Percentiles rank a stretch among this genome's conserved stretches.
phyloP scores from a whole-genome alignment of 352 stramenopile genomes.

The Ophiocytium majus region DNA sequence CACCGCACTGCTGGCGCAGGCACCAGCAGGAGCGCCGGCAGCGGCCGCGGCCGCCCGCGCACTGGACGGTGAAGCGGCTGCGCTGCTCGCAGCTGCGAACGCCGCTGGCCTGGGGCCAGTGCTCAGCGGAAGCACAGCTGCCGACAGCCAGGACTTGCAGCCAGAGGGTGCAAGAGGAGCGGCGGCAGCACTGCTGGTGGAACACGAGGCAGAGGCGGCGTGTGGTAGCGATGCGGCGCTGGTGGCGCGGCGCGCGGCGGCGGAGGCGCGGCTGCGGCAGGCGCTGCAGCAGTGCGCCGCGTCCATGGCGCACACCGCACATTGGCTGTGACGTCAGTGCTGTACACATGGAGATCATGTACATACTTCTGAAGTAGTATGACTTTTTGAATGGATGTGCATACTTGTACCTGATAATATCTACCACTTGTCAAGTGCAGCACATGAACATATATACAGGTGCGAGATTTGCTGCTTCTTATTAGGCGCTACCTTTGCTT shows the following conservation, averaged over 20 bases:
- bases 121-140: too few relatives aligned
- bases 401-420: too few relatives aligned
- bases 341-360: too few relatives aligned
- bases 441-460: too few relatives aligned
- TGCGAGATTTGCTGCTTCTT: too few relatives aligned
- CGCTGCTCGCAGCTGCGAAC: not conserved
- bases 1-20: not conserved
- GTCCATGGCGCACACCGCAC: not conserved
- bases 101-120: not conserved
- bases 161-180: not conserved
- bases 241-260: not conserved
- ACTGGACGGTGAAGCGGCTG: not conserved
- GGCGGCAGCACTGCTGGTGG: not conserved
- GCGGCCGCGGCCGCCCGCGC: not conserved
- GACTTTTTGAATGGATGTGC: too few relatives aligned
- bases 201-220: not conserved
- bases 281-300: not conserved
- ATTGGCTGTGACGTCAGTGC: slow-evolving; percentile 22
- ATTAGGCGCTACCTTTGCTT: too few relatives aligned
- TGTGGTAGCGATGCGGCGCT: not conserved
- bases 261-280: not conserved
- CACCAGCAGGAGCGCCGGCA: not conserved
- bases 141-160: not conserved
- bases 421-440: too few relatives aligned
- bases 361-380: too few relatives aligned